Conservation (phyloP, 2,329 filamentous ascomycete genomes). For the Neonectria hederae region DNA sequence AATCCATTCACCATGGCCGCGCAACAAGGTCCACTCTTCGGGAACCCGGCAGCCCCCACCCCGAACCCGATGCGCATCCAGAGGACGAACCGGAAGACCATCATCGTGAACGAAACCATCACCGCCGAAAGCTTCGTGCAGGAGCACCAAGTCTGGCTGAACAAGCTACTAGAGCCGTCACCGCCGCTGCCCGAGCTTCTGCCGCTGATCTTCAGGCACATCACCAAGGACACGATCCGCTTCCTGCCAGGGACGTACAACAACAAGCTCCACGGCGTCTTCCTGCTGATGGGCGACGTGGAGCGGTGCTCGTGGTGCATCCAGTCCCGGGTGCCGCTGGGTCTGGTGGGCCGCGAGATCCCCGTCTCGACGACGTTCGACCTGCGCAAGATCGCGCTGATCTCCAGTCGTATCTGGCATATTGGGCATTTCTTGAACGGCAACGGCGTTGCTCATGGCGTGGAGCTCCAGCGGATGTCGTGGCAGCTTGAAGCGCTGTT, state of each 20-base stretch:
- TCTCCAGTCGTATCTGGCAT: neutral
- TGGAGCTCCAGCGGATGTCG: conserved; percentile 2
- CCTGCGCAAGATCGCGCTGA: neutral
- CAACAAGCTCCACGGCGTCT: conserved; percentile 5
- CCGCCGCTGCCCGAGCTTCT: neutral
- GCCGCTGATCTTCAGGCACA: neutral
- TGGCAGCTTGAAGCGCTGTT: conserved; percentile 4
- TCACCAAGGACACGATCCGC: conserved; percentile 14
- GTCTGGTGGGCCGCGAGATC: neutral
- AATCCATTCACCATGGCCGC: neutral
- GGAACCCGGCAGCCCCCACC: neutral
- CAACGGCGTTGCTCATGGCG: neutral
- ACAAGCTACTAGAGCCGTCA: neutral
- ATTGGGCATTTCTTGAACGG: conserved; percentile 6
- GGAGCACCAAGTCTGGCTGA: conserved; percentile 12
- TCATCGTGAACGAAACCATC: conserved; percentile 9
- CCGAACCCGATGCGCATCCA: neutral
- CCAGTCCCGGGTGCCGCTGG: neutral
- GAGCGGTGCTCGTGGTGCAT: conserved; percentile 7
- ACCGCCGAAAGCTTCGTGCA: neutral
- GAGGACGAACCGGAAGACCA: neutral
- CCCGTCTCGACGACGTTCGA: neutral
- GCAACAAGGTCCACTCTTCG: neutral
- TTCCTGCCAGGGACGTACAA: conserved; percentile 4
- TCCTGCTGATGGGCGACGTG: conserved; percentile 4